phyloP scores from a whole-genome alignment of 1,284 basidiomycete genomes.

The Pascua sp. region DNA sequence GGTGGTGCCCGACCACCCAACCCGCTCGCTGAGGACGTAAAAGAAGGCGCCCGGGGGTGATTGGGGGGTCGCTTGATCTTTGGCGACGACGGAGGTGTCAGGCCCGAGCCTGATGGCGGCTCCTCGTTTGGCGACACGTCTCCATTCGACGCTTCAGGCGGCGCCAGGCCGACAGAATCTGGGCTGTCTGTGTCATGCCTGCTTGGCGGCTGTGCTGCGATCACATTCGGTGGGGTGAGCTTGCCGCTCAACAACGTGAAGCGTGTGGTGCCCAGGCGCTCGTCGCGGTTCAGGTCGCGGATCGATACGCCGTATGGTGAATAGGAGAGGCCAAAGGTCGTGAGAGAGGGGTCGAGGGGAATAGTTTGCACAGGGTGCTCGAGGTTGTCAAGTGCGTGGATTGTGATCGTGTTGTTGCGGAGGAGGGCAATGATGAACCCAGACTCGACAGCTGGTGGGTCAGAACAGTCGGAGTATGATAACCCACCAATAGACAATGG shows the following conservation, averaged over 20 bases:
- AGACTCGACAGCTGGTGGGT: constrained; percentile 66
- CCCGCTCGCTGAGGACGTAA: constrained; percentile 15
- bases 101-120: constrained; percentile 40
- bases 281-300: constrained; percentile 40
- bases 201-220: neutral
- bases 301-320: constrained; percentile 47
- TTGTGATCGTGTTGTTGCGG: constrained; percentile 70
- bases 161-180: neutral
- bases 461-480: neutral
- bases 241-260: constrained; percentile 33
- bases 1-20: constrained; percentile 9
- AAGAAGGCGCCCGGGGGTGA: constrained; percentile 19
- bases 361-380: constrained; percentile 65
- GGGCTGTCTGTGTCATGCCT: neutral
- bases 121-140: constrained; percentile 21
- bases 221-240: constrained; percentile 17
- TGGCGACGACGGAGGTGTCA: constrained; percentile 41
- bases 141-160: neutral
- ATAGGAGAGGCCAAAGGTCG: constrained; percentile 35
- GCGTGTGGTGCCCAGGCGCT: constrained; percentile 27
- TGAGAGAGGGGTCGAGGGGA: constrained; percentile 52
- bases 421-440: constrained; percentile 74
- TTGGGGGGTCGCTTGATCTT: constrained; percentile 24
- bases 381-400: constrained; percentile 75
- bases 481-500: constrained; percentile 69